Conservation (phyloP, 2,329 filamentous ascomycete species). For the Ophiostoma triangulosporum region DNA sequence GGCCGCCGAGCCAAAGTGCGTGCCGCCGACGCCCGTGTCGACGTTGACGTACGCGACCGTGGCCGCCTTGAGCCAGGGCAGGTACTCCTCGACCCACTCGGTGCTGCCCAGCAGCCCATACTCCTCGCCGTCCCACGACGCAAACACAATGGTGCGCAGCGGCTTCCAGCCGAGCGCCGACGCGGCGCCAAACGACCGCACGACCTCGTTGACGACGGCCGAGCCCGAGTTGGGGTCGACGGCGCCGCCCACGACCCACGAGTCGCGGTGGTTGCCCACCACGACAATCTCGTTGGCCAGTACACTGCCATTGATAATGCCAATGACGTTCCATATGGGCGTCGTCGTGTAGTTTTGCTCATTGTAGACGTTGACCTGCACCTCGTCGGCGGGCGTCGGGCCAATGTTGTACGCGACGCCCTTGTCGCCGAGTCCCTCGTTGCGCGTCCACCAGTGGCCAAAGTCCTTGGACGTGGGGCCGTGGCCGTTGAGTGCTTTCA, state of each 20-base stretch:
- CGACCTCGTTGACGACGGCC: conserved; percentile 64
- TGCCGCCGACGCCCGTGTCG: conserved; percentile 58
- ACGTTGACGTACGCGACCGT: conserved; percentile 79
- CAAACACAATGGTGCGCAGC: conserved; percentile 80
- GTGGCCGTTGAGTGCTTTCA: conserved; percentile 64
- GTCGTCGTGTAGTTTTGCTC: conserved; percentile 72
- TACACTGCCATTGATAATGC: conserved; percentile 77
- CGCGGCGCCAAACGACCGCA: conserved; percentile 59
- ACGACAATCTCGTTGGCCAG: conserved; percentile 68
- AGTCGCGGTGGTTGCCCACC: conserved; percentile 70
- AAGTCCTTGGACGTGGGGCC: conserved; percentile 67
- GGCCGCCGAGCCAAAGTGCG: conserved; percentile 48
- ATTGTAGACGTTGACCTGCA: conserved; percentile 58
- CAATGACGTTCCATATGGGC: conserved; percentile 83
- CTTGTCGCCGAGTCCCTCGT: conserved; percentile 62
- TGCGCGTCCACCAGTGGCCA: conserved; percentile 54
- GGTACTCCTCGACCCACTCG: conserved; percentile 84
- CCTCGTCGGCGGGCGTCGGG: conserved; percentile 56
- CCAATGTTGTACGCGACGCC: conserved; percentile 78
- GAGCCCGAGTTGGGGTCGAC: conserved; percentile 72
- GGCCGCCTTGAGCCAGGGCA: conserved; percentile 62
- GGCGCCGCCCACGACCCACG: conserved; percentile 60
- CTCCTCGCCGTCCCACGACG: conserved; percentile 71
- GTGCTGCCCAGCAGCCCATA: conserved; percentile 79
- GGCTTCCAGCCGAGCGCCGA: conserved; percentile 66